Percentiles rank a stretch among this genome's conserved stretches.
Evolutionary conservation across 305 asterid genomes (phyloP).

Genomic region (Ruellia speciosa): DNA sequence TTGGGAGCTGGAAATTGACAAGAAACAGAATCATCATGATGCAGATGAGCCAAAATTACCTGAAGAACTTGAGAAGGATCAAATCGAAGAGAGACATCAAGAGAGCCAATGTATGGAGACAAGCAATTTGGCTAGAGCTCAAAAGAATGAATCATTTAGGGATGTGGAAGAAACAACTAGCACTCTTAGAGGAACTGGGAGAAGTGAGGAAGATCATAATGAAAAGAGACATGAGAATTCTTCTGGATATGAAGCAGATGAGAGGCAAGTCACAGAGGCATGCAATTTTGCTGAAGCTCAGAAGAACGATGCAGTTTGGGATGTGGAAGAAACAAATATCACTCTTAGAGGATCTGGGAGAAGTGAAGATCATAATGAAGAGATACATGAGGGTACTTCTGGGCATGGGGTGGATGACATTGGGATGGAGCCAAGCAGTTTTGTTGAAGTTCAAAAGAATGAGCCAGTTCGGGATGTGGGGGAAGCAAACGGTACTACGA

Average conservation of each 20-base stretch:
- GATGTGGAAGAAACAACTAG: constrained; percentile 27
- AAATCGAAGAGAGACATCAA: constrained; percentile 21
- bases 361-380: constrained; percentile 24
- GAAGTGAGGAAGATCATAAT: constrained; percentile 25
- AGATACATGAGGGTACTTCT: constrained; percentile 20
- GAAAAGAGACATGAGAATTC: constrained; percentile 22
- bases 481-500: too few species aligned
- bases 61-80: constrained; percentile 22
- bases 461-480: too few species aligned
- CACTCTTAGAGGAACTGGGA: constrained; percentile 22
- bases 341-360: constrained; percentile 22
- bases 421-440: too few species aligned
- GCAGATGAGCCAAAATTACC: constrained; percentile 24
- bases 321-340: constrained; percentile 25
- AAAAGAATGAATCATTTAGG: constrained; percentile 23
- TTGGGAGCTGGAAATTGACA: constrained; percentile 27
- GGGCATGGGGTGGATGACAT: constrained; percentile 3
- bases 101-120: constrained; percentile 22
- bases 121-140: constrained; percentile 22
- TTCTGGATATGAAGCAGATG: constrained; percentile 26
- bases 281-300: constrained; percentile 25
- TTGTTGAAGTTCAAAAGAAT: too few species aligned
- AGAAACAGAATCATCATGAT: constrained; percentile 21
- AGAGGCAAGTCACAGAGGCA: constrained; percentile 18
- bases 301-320: constrained; percentile 23